Evolutionary conservation across 2,329 filamentous ascomycete genomes (phyloP).

Genomic region (Neofusicoccum ribis): DNA sequence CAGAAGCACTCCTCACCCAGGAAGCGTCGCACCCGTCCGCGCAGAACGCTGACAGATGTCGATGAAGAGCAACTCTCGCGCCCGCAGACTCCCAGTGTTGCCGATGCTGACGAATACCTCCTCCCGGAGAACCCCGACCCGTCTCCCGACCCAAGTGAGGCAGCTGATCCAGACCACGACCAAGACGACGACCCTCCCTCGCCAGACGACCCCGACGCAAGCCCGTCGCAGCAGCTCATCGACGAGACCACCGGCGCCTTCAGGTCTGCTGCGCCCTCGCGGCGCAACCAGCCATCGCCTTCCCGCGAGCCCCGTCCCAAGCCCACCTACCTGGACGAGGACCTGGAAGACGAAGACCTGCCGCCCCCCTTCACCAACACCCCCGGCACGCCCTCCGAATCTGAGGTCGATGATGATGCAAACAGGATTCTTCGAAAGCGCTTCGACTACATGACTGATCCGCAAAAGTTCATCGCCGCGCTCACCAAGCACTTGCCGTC

Average conservation of each 20-base stretch:
- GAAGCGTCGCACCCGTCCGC: conserved; percentile 34
- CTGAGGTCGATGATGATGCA: conserved; percentile 41
- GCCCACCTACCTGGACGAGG: conserved; percentile 17
- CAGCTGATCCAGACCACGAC: conserved; percentile 21
- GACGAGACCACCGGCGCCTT: conserved; percentile 2
- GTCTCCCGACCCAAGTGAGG: conserved; percentile 17
- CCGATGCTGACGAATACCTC: conserved; percentile 30
- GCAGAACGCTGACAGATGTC: conserved; percentile 36
- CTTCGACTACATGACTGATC: conserved; percentile 45
- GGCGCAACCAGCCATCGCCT: not conserved
- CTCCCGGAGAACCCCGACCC: conserved; percentile 25
- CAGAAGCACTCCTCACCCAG: conserved; percentile 28
- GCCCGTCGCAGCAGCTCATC: conserved; percentile 11
- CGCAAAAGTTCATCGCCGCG: conserved; percentile 43
- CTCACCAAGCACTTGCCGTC: conserved; percentile 45
- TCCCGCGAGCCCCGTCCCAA: conserved; percentile 8
- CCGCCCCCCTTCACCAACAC: conserved; percentile 37
- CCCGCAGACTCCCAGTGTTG: conserved; percentile 32
- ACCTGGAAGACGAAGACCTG: conserved; percentile 29
- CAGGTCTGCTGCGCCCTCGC: not conserved
- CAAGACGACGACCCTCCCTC: conserved; percentile 20
- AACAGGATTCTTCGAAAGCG: conserved; percentile 42
- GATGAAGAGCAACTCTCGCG: conserved; percentile 38
- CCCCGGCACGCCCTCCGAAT: conserved; percentile 29
- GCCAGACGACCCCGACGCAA: conserved; percentile 14